These are phyloP conservation scores for Durio zibethinus DNA, from an alignment of 345 rosid species.

Conservation along the genomic window DNA sequence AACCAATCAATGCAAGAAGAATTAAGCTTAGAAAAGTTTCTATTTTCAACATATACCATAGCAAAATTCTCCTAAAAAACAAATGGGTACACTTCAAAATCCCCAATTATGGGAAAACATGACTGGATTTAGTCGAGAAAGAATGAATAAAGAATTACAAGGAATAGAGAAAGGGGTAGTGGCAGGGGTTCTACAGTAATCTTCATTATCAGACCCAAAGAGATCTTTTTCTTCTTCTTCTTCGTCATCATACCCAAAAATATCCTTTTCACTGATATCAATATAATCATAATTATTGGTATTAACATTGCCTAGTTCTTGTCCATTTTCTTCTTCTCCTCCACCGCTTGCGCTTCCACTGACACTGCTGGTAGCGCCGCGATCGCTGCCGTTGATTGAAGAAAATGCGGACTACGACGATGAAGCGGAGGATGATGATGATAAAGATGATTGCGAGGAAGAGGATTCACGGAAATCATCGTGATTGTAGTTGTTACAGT, in stretches of 20 bases:
- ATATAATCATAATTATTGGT: slow-evolving; percentile 11
- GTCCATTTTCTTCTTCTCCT: slow-evolving; percentile 44
- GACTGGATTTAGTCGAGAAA: too few relatives aligned
- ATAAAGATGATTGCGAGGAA: neutral
- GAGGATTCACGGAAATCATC: slow-evolving; percentile 4
- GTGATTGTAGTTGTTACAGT: neutral
- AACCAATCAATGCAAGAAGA: neutral
- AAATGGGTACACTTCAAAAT: neutral
- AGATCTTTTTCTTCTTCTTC: slow-evolving; percentile 54
- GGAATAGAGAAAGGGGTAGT: slow-evolving; percentile 65
- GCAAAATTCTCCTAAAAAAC: neutral
- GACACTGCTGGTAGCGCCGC: slow-evolving; percentile 40
- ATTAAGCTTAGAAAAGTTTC: neutral
- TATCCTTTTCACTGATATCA: slow-evolving; percentile 8
- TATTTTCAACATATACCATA: neutral
- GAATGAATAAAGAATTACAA: slow-evolving; percentile 35
- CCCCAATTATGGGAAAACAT: neutral
- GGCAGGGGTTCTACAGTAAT: slow-evolving; percentile 72
- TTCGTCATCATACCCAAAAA: slow-evolving; percentile 24
- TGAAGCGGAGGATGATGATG: neutral
- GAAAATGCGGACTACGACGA: slow-evolving; percentile 6
- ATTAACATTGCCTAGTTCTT: slow-evolving; percentile 30
- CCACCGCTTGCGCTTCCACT: slow-evolving; percentile 52
- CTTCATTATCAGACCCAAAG: slow-evolving; percentile 88
- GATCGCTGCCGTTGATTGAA: slow-evolving; percentile 32